Evolutionary conservation across 208 protist species (phyloP).

Genomic region (Acanthamoeba rhysodes): DNA sequence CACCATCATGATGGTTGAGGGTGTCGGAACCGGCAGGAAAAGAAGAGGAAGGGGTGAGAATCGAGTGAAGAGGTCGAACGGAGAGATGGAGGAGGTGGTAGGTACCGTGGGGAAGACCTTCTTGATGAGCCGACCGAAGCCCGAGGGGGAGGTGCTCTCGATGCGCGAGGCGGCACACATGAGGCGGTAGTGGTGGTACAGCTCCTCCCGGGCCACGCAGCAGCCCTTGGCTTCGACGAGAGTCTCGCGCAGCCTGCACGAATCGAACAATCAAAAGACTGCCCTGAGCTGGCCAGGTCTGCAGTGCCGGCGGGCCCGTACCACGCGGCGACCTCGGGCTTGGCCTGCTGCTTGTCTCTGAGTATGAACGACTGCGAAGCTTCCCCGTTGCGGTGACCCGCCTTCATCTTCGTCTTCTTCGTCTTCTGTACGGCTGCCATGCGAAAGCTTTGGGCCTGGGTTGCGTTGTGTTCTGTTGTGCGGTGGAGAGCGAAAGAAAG

Average conservation of each 20-base stretch:
- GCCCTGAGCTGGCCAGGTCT: no score
- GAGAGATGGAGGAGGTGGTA: neutral
- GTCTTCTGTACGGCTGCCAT: no score
- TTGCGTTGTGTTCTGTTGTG: no score
- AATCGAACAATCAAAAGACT: no score
- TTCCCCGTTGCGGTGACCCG: no score
- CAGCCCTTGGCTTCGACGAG: neutral
- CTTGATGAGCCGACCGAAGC: neutral
- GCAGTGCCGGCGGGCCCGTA: neutral
- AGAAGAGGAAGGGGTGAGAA: neutral
- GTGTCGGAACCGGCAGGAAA: no score
- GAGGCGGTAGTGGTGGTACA: neutral
- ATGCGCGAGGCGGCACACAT: neutral
- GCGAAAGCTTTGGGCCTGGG: no score
- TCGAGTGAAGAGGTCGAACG: neutral
- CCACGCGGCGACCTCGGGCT: neutral
- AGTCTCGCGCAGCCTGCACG: neutral
- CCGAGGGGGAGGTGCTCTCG: neutral
- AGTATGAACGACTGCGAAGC: neutral
- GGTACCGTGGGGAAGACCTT: neutral
- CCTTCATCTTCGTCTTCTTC: no score
- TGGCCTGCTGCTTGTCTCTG: slow-evolving; percentile 16
- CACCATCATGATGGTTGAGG: no score
- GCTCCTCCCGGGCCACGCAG: neutral
- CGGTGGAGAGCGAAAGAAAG: no score